Conservation (phyloP, 129 eudicot genomes). For the Tagetes erecta region DNA sequence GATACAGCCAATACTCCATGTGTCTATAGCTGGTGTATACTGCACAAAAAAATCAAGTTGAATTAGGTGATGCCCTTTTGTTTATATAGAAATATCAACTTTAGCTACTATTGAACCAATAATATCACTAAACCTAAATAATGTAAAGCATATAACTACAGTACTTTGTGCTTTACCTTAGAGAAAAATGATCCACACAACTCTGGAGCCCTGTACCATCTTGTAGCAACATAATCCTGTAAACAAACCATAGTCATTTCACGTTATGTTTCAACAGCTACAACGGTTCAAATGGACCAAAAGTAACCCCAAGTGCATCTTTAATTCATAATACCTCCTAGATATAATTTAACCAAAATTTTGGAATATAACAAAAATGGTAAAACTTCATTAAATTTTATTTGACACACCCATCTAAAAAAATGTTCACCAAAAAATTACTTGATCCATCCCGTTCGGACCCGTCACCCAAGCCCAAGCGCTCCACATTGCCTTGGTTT, state of each 20-base stretch:
- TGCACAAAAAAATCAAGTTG: slow-evolving; percentile 36
- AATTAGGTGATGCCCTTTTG: background rate
- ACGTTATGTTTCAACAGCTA: background rate
- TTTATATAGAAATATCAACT: background rate
- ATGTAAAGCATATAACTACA: background rate
- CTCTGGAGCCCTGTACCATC: slow-evolving; percentile 99
- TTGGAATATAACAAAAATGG: background rate
- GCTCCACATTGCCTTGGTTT: background rate
- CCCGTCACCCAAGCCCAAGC: background rate
- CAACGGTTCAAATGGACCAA: slow-evolving; percentile 3
- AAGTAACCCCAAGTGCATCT: background rate
- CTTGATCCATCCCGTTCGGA: background rate
- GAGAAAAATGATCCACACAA: slow-evolving; percentile 97
- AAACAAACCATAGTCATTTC: slow-evolving; percentile 7
- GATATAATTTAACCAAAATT: background rate
- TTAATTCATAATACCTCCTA: background rate
- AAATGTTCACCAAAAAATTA: background rate
- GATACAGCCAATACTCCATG: slow-evolving; percentile 98
- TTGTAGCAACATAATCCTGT: slow-evolving; percentile 96
- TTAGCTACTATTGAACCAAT: background rate
- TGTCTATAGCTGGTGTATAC: slow-evolving; percentile 97
- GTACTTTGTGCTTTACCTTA: slow-evolving; percentile 46
- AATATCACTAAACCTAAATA: background rate
- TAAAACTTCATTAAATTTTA: background rate
- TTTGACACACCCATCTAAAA: background rate